phyloP scores from a whole-genome alignment of 2,329 filamentous ascomycete genomes.

The Talaromyces atroroseus region DNA sequence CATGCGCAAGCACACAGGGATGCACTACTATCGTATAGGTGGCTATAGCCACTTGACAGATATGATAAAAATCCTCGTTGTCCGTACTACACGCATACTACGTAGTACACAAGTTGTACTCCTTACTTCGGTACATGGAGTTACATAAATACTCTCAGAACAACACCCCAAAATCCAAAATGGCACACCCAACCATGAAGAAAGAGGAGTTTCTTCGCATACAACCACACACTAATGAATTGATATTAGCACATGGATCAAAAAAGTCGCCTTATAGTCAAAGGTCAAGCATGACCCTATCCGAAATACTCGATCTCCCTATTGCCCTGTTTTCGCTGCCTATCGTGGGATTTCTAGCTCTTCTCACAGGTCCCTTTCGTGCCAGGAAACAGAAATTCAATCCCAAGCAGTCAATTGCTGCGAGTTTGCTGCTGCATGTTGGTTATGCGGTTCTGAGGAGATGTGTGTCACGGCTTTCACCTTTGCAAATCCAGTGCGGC shows the following conservation, averaged over 20 bases:
- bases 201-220: neutral
- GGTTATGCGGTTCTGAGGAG: slow-evolving; percentile 32
- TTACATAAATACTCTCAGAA: too few species aligned
- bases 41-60: too few species aligned
- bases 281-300: slow-evolving; percentile 7
- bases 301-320: slow-evolving; percentile 9
- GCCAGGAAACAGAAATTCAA: slow-evolving; percentile 10
- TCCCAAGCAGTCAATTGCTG: slow-evolving; percentile 17
- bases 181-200: neutral
- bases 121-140: too few species aligned
- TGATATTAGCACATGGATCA: neutral
- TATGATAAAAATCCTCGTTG: too few species aligned
- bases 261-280: slow-evolving; percentile 1
- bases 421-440: slow-evolving; percentile 27
- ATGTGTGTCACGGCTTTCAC: slow-evolving; percentile 24
- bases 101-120: too few species aligned
- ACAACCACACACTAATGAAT: neutral
- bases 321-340: slow-evolving; percentile 5
- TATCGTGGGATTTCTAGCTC: slow-evolving; percentile 8
- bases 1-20: too few species aligned
- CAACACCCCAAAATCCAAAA: neutral
- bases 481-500: slow-evolving; percentile 28
- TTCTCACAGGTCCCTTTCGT: slow-evolving; percentile 11
- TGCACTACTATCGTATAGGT: too few species aligned
- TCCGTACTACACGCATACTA: too few species aligned